Percentiles rank a stretch among this genome's conserved stretches.
These are phyloP conservation scores for Rosellinia necatrix DNA, from an alignment of 2,329 filamentous ascomycete genomes.

Conservation along the genomic window DNA sequence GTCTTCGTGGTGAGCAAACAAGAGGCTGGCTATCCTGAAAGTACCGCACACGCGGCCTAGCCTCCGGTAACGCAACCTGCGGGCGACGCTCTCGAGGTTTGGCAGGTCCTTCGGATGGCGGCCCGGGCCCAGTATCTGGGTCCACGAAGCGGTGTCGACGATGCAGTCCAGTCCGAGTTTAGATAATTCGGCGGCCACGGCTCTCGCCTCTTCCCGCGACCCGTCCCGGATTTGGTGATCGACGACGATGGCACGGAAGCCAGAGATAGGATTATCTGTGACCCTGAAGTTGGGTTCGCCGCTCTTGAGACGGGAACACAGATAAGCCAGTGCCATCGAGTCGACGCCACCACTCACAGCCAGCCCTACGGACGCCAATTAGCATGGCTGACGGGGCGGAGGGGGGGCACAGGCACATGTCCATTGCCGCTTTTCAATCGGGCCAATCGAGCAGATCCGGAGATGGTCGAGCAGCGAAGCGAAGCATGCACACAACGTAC, in stretches of 20 bases:
- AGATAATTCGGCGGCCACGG: slow-evolving; percentile 47
- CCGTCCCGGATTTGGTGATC: slow-evolving; percentile 62
- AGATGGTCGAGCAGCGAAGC: too few relatives aligned
- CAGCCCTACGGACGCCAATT: slow-evolving; percentile 57
- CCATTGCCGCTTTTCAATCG: too few relatives aligned
- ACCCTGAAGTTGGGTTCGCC: slow-evolving; percentile 45
- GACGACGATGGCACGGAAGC: slow-evolving; percentile 55
- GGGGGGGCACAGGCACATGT: too few relatives aligned
- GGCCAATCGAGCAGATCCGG: too few relatives aligned
- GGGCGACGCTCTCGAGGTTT: slow-evolving; percentile 78
- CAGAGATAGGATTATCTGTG: slow-evolving; percentile 49
- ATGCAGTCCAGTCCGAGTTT: slow-evolving; percentile 42
- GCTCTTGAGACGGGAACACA: slow-evolving; percentile 61
- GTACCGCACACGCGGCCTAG: slow-evolving; percentile 66
- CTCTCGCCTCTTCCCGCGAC: slow-evolving; percentile 56
- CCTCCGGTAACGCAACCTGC: slow-evolving; percentile 72
- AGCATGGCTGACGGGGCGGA: too few relatives aligned
- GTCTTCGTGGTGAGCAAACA: slow-evolving; percentile 86
- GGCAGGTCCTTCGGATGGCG: slow-evolving; percentile 49
- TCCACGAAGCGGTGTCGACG: slow-evolving; percentile 55
- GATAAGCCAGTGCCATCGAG: slow-evolving; percentile 90
- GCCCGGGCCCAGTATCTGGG: slow-evolving; percentile 37
- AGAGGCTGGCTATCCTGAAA: slow-evolving; percentile 60
- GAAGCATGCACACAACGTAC: slow-evolving; percentile 40
- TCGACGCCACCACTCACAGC: slow-evolving; percentile 93